Conservation (phyloP, 2,329 filamentous ascomycete genomes). For the Pestalotiopsis sp. region DNA sequence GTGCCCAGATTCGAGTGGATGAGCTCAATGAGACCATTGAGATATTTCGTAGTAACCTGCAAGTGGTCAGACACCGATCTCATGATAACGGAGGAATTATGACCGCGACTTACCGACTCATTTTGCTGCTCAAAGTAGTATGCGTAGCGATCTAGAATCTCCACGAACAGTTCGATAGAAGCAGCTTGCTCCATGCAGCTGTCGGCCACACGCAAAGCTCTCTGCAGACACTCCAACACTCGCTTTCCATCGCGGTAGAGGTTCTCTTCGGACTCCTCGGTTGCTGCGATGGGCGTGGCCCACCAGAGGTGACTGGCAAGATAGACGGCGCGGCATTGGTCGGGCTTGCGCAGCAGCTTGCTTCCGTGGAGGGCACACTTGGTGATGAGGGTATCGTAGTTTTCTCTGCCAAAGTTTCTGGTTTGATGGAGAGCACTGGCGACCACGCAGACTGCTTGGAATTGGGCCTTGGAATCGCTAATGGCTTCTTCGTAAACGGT, state of each 20-base stretch:
- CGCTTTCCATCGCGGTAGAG: constrained; percentile 97
- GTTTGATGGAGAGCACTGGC: constrained; percentile 87
- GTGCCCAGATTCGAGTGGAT: constrained; percentile 95
- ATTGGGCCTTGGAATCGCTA: constrained; percentile 93
- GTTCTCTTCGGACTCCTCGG: constrained; percentile 75
- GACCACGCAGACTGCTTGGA: constrained; percentile 95
- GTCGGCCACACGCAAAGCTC: constrained; percentile 92
- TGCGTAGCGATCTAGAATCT: constrained; percentile 97
- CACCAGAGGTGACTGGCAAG: constrained; percentile 97
- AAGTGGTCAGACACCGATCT: background rate
- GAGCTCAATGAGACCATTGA: constrained; percentile 96
- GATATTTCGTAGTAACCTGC: constrained; percentile 89
- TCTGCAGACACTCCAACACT: constrained; percentile 93
- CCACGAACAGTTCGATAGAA: constrained; percentile 96
- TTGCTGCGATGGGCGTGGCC: constrained; percentile 81
- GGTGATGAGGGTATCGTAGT: constrained; percentile 97
- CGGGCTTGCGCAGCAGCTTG: constrained; percentile 95
- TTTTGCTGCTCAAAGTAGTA: constrained; percentile 99
- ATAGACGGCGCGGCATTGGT: constrained; percentile 96
- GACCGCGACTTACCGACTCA: constrained; percentile 68
- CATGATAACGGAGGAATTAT: background rate
- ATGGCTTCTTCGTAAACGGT: constrained; percentile 97
- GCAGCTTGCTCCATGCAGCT: constrained; percentile 99
- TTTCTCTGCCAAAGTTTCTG: constrained; percentile 91
- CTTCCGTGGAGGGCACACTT: constrained; percentile 96